A percentile compares a stretch with the other conserved stretches of the same genome.
These are phyloP conservation scores for Nicotiana paniculata DNA, from an alignment of 257 asterid species.

Conservation along the genomic window DNA sequence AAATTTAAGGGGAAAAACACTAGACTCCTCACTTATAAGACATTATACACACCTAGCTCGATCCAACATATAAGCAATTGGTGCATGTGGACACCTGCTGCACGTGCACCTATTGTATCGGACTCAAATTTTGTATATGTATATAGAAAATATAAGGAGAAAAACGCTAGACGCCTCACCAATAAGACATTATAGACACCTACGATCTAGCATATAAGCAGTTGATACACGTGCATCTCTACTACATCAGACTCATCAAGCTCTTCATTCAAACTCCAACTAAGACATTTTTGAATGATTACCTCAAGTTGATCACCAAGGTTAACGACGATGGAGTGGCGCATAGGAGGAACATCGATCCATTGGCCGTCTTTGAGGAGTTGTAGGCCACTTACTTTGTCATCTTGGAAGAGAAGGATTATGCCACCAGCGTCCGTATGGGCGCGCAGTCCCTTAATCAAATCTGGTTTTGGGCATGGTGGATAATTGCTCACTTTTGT, in stretches of 20 bases:
- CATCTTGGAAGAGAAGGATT: slow-evolving; percentile 66
- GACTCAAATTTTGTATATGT: no score
- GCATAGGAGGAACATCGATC: slow-evolving; percentile 54
- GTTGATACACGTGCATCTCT: not conserved
- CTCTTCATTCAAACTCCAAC: not conserved
- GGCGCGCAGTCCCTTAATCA: slow-evolving; percentile 52
- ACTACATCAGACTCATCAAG: not conserved
- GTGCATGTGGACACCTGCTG: not conserved
- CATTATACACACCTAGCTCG: no score
- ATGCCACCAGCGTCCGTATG: slow-evolving; percentile 80
- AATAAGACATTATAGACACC: no score
- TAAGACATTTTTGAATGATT: not conserved
- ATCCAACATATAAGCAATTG: not conserved
- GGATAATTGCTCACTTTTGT: slow-evolving; percentile 75
- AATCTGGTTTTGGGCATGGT: slow-evolving; percentile 53
- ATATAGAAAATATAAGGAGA: no score
- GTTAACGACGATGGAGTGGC: slow-evolving; percentile 62
- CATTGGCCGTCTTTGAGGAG: slow-evolving; percentile 53
- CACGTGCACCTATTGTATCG: not conserved
- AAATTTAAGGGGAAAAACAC: no score
- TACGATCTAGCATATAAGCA: no score
- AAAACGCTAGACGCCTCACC: no score
- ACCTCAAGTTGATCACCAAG: slow-evolving; percentile 71
- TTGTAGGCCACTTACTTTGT: slow-evolving; percentile 55
- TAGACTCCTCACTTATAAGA: no score